Percentiles rank a stretch among this genome's conserved stretches.
Evolutionary conservation across 2,329 filamentous ascomycete genomes (phyloP).

Genomic region (Colletotrichum acutatum): DNA sequence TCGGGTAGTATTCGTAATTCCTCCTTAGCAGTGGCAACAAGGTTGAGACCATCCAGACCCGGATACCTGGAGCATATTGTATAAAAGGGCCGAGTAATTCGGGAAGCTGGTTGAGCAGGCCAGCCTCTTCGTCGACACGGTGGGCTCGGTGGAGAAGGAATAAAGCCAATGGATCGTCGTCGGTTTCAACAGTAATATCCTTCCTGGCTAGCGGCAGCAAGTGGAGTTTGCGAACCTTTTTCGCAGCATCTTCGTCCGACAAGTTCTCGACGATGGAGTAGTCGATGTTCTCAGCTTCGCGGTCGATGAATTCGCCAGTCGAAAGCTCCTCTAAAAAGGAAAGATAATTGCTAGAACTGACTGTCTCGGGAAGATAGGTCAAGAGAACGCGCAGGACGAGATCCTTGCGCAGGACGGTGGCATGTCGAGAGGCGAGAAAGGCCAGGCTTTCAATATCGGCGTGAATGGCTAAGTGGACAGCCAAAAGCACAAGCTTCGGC

Average conservation of each 20-base stretch:
- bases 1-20: constrained; percentile 76
- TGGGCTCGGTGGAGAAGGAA: constrained; percentile 78
- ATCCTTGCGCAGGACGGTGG: constrained; percentile 69
- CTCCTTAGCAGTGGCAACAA: constrained; percentile 76
- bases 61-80: constrained; percentile 67
- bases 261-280: constrained; percentile 65
- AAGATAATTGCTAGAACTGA: constrained; percentile 71
- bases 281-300: constrained; percentile 61
- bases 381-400: constrained; percentile 79
- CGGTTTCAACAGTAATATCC: constrained; percentile 57
- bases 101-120: constrained; percentile 75
- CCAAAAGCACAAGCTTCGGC: constrained; percentile 77
- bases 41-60: constrained; percentile 75
- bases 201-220: constrained; percentile 67
- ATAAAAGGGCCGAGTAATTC: constrained; percentile 77
- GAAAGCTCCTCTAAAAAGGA: constrained; percentile 69
- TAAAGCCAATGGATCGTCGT: constrained; percentile 65
- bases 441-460: constrained; percentile 73
- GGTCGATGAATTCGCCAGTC: constrained; percentile 55
- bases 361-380: constrained; percentile 79
- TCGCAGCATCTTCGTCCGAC: constrained; percentile 72
- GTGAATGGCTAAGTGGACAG: constrained; percentile 75
- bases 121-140: constrained; percentile 76
- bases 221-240: constrained; percentile 70
- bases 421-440: constrained; percentile 66